A percentile compares a stretch with the other conserved stretches of the same genome.
phyloP scores from a whole-genome alignment of 2,329 filamentous ascomycete species.

The Trichoderma sp. region DNA sequence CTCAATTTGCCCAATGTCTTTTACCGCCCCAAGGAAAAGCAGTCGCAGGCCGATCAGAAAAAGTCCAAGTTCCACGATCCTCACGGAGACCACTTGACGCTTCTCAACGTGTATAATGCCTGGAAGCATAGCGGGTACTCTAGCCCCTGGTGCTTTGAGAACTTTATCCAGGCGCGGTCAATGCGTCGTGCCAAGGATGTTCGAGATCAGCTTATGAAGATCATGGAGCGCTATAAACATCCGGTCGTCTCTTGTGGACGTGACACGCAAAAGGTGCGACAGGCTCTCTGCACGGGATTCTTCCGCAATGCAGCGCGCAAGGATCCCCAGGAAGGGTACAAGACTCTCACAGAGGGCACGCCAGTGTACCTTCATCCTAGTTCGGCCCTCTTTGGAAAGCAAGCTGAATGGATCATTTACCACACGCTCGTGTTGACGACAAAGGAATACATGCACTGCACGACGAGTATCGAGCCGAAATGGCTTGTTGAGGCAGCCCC shows the following conservation, averaged over 20 bases:
- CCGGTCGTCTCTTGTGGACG: constrained; percentile 79
- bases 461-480: constrained; percentile 90
- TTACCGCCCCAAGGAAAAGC: constrained; percentile 96
- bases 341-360: constrained; percentile 92
- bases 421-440: constrained; percentile 87
- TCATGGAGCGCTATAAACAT: constrained; percentile 90
- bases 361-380: constrained; percentile 93
- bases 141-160: constrained; percentile 93
- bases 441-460: constrained; percentile 97
- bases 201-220: constrained; percentile 84
- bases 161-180: constrained; percentile 89
- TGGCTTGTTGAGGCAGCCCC: constrained; percentile 95
- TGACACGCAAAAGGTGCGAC: constrained; percentile 81
- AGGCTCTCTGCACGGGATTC: constrained; percentile 88
- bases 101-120: constrained; percentile 95
- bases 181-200: constrained; percentile 92
- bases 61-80: constrained; percentile 97
- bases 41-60: constrained; percentile 93
- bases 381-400: constrained; percentile 90
- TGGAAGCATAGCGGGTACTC: constrained; percentile 86
- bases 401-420: constrained; percentile 94
- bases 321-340: constrained; percentile 94
- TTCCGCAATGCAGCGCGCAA: constrained; percentile 95
- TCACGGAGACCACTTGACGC: constrained; percentile 87
- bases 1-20: constrained; percentile 84